phyloP scores from a whole-genome alignment of 73 alveolate species.

The Paraurostyla sp. region DNA sequence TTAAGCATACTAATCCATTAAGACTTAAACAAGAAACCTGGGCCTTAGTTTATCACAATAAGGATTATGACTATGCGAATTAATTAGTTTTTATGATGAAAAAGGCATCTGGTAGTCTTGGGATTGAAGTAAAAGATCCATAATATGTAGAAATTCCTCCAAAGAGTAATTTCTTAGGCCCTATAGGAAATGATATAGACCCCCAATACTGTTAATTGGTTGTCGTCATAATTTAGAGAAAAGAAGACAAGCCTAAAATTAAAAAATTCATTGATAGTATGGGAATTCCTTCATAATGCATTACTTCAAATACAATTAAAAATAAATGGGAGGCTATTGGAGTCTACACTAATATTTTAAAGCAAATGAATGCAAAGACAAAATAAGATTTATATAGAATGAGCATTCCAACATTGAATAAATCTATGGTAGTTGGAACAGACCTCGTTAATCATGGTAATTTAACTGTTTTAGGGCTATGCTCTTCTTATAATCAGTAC shows the following conservation, averaged over 20 bases:
- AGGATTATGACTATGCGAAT: constrained; percentile 37
- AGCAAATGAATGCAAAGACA: constrained; percentile 58
- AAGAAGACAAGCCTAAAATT: neutral
- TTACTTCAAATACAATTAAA: neutral
- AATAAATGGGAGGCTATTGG: constrained; percentile 30
- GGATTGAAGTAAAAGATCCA: constrained; percentile 50
- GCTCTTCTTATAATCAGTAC: constrained; percentile 63
- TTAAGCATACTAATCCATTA: constrained; percentile 3
- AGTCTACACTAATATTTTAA: constrained; percentile 45
- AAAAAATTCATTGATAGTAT: constrained; percentile 13
- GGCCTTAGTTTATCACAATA: constrained; percentile 32
- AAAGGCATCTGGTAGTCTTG: constrained; percentile 44
- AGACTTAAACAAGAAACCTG: neutral
- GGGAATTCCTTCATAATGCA: constrained; percentile 56
- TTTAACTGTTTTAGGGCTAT: constrained; percentile 42
- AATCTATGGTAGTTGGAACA: constrained; percentile 53
- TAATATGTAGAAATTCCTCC: constrained; percentile 25
- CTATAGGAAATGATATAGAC: neutral
- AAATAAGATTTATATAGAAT: constrained; percentile 35
- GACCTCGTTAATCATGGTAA: constrained; percentile 44
- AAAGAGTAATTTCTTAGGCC: neutral
- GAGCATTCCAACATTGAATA: neutral
- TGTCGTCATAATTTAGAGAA: constrained; percentile 23
- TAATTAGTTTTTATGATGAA: constrained; percentile 4
- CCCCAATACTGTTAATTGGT: constrained; percentile 13